Conservation (phyloP, 495 filamentous ascomycete species). For the Barbatosphaeria neglecta region DNA sequence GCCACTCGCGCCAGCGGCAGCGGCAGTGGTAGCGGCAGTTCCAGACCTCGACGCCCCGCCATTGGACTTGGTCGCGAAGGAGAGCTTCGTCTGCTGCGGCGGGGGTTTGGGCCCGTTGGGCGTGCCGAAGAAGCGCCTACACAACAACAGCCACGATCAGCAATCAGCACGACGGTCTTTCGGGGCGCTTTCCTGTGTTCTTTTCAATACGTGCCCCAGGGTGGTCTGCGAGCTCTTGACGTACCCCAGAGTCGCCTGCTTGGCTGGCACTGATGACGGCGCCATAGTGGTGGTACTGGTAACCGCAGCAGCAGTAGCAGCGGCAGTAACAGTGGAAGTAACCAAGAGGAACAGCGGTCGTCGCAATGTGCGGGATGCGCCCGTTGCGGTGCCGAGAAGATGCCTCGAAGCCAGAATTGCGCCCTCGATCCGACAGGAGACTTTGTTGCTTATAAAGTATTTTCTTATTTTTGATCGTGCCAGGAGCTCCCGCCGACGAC, state of each 20-base stretch:
- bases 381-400: slow-evolving; percentile 9
- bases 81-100: slow-evolving; percentile 62
- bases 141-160: no score
- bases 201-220: slow-evolving; percentile 79
- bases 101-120: slow-evolving; percentile 40
- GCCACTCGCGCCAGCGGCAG: slow-evolving; percentile 15
- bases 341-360: no score
- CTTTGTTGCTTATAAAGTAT: no score
- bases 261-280: slow-evolving; percentile 43
- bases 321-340: slow-evolving; percentile 3
- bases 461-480: no score
- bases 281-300: no score
- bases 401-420: slow-evolving; percentile 3
- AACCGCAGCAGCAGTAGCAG: neutral
- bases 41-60: neutral
- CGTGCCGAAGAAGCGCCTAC: slow-evolving; percentile 59
- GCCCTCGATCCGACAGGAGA: neutral
- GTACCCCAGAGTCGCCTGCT: slow-evolving; percentile 91
- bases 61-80: slow-evolving; percentile 45
- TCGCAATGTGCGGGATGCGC: slow-evolving; percentile 10
- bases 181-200: no score
- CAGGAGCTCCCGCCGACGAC: no score
- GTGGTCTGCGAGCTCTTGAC: slow-evolving; percentile 70
- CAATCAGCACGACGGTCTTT: slow-evolving; percentile 3
- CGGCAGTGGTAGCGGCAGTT: no score